Percentiles rank a stretch among this genome's conserved stretches.
Conservation (phyloP, 129 eudicot species). For the Heracleum sosnowskyi region DNA sequence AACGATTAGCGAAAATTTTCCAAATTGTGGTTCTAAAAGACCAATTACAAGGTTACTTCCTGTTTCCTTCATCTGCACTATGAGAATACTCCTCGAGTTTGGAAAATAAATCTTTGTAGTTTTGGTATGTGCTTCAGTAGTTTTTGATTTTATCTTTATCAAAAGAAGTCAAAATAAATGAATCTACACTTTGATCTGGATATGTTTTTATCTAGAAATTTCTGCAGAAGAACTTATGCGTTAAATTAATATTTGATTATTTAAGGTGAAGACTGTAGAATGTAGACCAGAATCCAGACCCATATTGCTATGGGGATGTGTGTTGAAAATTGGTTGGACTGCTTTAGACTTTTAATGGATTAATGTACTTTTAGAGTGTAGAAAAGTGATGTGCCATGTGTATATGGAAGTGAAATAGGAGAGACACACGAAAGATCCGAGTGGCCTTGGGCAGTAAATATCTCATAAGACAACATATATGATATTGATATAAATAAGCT, state of each 20-base stretch:
- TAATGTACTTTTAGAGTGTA: too few relatives aligned
- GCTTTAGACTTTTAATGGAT: too few relatives aligned
- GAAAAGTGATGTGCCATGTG: not conserved
- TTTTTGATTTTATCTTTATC: constrained; percentile 2
- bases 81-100: constrained; percentile 1
- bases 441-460: not conserved
- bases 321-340: not conserved
- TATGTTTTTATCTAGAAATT: not conserved
- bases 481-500: not conserved
- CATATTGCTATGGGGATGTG: not conserved
- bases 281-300: not conserved
- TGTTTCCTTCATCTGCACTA: not conserved
- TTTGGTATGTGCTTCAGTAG: not conserved
- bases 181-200: not conserved
- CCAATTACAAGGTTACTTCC: constrained; percentile 47
- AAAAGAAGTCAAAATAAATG: not conserved
- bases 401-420: not conserved
- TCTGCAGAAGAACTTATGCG: not conserved
- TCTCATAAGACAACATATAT: not conserved
- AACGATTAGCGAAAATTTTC: constrained; percentile 18
- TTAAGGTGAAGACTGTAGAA: not conserved
- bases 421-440: not conserved
- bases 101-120: constrained; percentile 7
- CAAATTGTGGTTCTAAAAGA: constrained; percentile 33
- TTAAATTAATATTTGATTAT: not conserved